Percentiles rank a stretch among this genome's conserved stretches.
These are phyloP conservation scores for Zea luxurians DNA, from an alignment of 176 grass and related monocot genomes.

Conservation along the genomic window DNA sequence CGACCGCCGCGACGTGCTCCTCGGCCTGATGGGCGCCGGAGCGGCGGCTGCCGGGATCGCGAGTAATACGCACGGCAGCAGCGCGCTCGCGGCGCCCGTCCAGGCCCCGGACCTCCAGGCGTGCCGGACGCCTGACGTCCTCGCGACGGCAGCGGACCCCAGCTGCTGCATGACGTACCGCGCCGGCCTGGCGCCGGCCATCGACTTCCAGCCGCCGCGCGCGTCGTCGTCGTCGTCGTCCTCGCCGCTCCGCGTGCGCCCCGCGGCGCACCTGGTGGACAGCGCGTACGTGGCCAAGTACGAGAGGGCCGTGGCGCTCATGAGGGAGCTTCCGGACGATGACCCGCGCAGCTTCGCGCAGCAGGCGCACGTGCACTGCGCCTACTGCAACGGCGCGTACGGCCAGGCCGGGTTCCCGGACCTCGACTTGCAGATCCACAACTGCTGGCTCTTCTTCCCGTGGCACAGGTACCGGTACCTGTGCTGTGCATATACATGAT, in stretches of 20 bases:
- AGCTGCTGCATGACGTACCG: constrained; percentile 58
- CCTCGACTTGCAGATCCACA: constrained; percentile 53
- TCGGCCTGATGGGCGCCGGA: constrained; percentile 43
- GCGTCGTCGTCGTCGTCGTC: no score
- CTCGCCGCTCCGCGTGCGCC: constrained; percentile 57
- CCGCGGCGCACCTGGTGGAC: constrained; percentile 57
- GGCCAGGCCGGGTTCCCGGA: constrained; percentile 59
- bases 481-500: background rate
- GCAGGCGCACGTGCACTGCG: constrained; percentile 62
- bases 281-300: constrained; percentile 58
- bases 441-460: constrained; percentile 78
- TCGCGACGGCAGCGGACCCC: background rate
- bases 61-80: no score
- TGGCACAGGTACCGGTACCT: constrained; percentile 57
- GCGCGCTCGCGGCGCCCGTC: constrained; percentile 51
- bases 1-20: constrained; percentile 61
- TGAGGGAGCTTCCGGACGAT: constrained; percentile 64
- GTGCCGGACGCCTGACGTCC: constrained; percentile 46
- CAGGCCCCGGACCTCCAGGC: constrained; percentile 49
- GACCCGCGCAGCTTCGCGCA: constrained; percentile 84
- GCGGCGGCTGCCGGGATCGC: constrained; percentile 43
- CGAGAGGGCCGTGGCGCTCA: constrained; percentile 53
- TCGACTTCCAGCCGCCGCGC: constrained; percentile 47
- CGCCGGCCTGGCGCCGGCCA: background rate
- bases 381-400: constrained; percentile 58